Conservation (phyloP, 2,329 filamentous ascomycete genomes). For the Fusarium anthophilum region DNA sequence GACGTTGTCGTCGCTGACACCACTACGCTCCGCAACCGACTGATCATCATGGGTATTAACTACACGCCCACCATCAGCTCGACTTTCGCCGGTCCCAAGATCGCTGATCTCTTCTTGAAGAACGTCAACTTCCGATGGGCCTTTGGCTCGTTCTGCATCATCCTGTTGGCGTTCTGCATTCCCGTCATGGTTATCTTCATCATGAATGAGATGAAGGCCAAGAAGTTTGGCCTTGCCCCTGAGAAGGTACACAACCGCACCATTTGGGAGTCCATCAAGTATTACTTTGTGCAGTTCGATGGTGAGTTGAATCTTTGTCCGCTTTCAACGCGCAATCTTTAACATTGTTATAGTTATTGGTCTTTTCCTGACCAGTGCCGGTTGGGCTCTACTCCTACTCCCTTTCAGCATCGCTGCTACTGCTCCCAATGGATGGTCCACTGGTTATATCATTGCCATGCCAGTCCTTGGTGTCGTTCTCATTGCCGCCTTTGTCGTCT, state of each 20-base stretch:
- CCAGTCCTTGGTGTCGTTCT: slow-evolving; percentile 8
- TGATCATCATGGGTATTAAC: slow-evolving; percentile 55
- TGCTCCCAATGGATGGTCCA: slow-evolving; percentile 19
- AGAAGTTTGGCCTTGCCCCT: background rate
- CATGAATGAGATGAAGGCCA: slow-evolving; percentile 43
- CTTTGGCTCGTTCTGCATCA: slow-evolving; percentile 71
- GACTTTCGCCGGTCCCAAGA: slow-evolving; percentile 56
- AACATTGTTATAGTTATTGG: background rate
- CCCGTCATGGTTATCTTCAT: slow-evolving; percentile 50
- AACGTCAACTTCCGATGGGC: slow-evolving; percentile 55
- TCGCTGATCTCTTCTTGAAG: slow-evolving; percentile 51
- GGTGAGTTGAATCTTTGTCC: background rate
- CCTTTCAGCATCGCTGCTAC: slow-evolving; percentile 20
- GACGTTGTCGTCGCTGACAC: slow-evolving; percentile 56
- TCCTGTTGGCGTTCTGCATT: slow-evolving; percentile 61
- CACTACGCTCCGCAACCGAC: slow-evolving; percentile 54
- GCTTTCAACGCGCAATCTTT: background rate
- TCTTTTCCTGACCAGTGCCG: slow-evolving; percentile 2
- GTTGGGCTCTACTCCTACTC: slow-evolving; percentile 3
- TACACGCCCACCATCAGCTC: slow-evolving; percentile 55
- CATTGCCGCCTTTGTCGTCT: slow-evolving; percentile 59
- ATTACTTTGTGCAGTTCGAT: slow-evolving; percentile 22
- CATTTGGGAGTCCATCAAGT: background rate
- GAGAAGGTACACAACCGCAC: slow-evolving; percentile 4
- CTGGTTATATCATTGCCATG: slow-evolving; percentile 26